A percentile compares a stretch with the other conserved stretches of the same genome.
Evolutionary conservation across 140 eudicot genomes (phyloP).

Genomic region (Flaveria floridana): DNA sequence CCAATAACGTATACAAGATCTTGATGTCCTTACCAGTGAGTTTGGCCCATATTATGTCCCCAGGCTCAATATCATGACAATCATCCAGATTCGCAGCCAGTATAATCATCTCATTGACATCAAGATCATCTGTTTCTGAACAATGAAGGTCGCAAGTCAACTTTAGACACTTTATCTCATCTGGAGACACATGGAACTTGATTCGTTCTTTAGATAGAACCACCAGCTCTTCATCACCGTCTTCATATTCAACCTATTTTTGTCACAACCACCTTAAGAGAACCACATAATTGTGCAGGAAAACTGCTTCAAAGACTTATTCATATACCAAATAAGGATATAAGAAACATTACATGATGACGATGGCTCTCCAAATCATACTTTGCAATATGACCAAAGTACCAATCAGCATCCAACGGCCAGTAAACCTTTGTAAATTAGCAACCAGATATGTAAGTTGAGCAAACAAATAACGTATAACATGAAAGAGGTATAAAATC

Average conservation of each 20-base stretch:
- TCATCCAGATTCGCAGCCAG: conserved; percentile 93
- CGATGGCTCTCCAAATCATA: conserved; percentile 54
- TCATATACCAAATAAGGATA: conserved; percentile 19
- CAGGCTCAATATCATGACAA: conserved; percentile 80
- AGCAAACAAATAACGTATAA: conserved; percentile 3
- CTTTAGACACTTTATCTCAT: conserved; percentile 58
- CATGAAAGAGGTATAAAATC: conserved; percentile 13
- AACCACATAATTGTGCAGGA: conserved; percentile 3
- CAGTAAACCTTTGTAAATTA: conserved; percentile 64
- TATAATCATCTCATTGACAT: conserved; percentile 79
- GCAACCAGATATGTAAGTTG: conserved; percentile 5
- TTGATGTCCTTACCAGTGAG: conserved; percentile 60
- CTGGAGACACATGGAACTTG: conserved; percentile 62
- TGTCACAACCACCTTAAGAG: not conserved
- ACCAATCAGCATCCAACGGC: conserved; percentile 99
- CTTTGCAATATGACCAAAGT: conserved; percentile 53
- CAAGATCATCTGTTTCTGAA: conserved; percentile 62
- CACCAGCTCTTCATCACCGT: conserved; percentile 78
- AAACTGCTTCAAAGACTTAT: not conserved
- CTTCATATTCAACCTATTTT: conserved; percentile 76
- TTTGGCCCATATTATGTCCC: conserved; percentile 97
- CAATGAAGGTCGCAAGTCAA: conserved; percentile 48
- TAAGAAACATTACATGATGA: conserved; percentile 62
- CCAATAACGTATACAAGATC: conserved; percentile 23
- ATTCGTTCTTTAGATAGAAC: conserved; percentile 63